Base-by-base conservation (phyloP, 1,284 basidiomycete species). In the Tilletiopsis washingtonensis region DNA sequence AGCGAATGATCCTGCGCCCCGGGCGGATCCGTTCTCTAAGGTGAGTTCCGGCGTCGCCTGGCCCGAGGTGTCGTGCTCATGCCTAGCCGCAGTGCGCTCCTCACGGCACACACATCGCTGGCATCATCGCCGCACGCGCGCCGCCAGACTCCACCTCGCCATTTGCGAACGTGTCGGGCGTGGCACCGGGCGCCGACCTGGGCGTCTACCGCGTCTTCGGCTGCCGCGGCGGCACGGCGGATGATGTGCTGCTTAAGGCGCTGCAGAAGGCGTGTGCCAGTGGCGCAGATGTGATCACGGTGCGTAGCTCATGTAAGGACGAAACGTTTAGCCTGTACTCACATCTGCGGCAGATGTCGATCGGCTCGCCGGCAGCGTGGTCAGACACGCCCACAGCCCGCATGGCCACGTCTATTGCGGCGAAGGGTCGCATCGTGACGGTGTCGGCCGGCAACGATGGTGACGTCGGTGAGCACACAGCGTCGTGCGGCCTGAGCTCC, bases 321-420 rank as follows among this genome's bases (percentile, higher is more conserved):
- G n/a, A n/a, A n/a, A n/a, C n/a, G 32, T 17, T 34, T 11, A 34
- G 32, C 17, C 32, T 34, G 23, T 20, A 45, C 26, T 21, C 15
- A n/a, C 1, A 5, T n/a, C 17, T 19, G 4, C 21, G n/a, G 5
- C 19, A 37, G 43, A 49, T 49, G 15, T 49, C 48, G 5, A 43
- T 49, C n/a, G 48, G 48, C 20, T 43, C 48, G n/a, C 48, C 48
- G 11, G 48, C 48, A 3, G 48, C 43, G 3, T 49, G 48, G 48
- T n/a, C 42, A 15, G 48, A 49, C 12, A 38, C 48, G 15, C 39
- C 48, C 12, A 49, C 42, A 5, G 48, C 48, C 43, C 46, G 36
- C 17, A 45, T 49, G 48, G 42, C 42, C 15, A 44, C 21, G 17
- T 26, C 25, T 5, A 45, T 49, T 23, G 40, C 48, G 24, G 25